These are phyloP conservation scores for Fistulinella prunicolor DNA, from an alignment of 768 basidiomycete genomes.

Conservation along the genomic window DNA sequence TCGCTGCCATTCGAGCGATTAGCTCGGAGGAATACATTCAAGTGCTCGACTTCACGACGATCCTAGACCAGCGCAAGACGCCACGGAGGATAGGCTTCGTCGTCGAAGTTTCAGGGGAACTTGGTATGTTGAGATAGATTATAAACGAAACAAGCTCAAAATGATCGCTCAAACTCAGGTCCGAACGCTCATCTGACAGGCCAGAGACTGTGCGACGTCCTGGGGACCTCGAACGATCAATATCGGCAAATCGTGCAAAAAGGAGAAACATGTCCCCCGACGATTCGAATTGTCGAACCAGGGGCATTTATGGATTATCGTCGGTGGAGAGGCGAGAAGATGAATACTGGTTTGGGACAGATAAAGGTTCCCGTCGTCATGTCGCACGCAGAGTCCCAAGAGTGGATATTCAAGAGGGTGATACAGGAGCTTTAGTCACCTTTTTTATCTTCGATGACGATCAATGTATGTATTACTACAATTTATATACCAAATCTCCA, in stretches of 20 bases:
- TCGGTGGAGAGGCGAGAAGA: constrained; percentile 5
- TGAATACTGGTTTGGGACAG: constrained; percentile 10
- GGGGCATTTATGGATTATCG: constrained; percentile 13
- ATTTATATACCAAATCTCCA: no score
- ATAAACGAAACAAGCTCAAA: no score
- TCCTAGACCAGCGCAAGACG: constrained; percentile 8
- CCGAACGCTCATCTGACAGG: background rate
- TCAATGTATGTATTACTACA: no score
- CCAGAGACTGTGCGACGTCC: constrained; percentile 5
- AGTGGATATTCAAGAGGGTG: constrained; percentile 11
- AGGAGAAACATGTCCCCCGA: constrained; percentile 4
- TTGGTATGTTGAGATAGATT: constrained; percentile 1
- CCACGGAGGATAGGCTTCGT: constrained; percentile 12
- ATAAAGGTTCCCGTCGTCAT: constrained; percentile 17
- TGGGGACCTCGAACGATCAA: background rate
- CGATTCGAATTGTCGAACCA: constrained; percentile 10
- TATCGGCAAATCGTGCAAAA: background rate
- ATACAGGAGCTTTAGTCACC: constrained; percentile 5
- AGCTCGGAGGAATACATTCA: constrained; percentile 4
- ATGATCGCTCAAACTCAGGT: no score
- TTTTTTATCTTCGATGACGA: no score
- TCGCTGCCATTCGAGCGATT: background rate
- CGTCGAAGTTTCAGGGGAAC: constrained; percentile 5
- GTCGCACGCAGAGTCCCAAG: background rate
- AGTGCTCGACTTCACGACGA: constrained; percentile 10